Evolutionary conservation across 768 basidiomycete species (phyloP).

Genomic region (Phlegmacium glaucopus): DNA sequence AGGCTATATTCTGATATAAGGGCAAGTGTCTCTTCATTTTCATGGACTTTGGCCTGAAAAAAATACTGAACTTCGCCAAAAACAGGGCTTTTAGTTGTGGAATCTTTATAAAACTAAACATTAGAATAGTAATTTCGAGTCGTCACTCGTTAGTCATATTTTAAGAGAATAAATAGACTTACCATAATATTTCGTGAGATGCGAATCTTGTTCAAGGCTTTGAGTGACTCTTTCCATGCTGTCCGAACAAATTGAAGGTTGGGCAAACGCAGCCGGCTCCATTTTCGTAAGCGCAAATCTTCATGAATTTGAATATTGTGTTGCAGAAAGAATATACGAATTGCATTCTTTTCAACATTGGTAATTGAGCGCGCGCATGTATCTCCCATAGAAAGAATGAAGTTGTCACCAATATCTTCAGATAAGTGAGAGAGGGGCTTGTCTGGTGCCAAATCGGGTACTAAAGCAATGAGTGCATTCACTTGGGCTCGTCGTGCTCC

Average conservation of each 20-base stretch:
- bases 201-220: slow-evolving; percentile 1
- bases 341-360: neutral
- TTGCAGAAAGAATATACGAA: neutral
- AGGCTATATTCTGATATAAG: slow-evolving; percentile 6
- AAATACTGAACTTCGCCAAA: slow-evolving; percentile 17
- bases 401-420: slow-evolving; percentile 4
- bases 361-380: neutral
- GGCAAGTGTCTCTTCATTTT: slow-evolving; percentile 6
- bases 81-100: neutral
- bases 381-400: slow-evolving; percentile 1
- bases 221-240: slow-evolving; percentile 5
- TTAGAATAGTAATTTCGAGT: neutral
- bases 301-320: neutral
- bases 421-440: neutral
- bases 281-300: neutral
- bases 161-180: neutral
- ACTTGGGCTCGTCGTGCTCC: slow-evolving; percentile 5
- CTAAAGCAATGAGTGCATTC: slow-evolving; percentile 10
- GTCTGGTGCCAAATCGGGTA: slow-evolving; percentile 9
- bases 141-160: neutral
- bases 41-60: slow-evolving; percentile 6
- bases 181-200: slow-evolving; percentile 12
- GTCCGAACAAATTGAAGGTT: slow-evolving; percentile 9
- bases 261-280: slow-evolving; percentile 7
- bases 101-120: neutral